Conservation (phyloP, 2,329 filamentous ascomycete species). For the Penicillium concentricum region DNA sequence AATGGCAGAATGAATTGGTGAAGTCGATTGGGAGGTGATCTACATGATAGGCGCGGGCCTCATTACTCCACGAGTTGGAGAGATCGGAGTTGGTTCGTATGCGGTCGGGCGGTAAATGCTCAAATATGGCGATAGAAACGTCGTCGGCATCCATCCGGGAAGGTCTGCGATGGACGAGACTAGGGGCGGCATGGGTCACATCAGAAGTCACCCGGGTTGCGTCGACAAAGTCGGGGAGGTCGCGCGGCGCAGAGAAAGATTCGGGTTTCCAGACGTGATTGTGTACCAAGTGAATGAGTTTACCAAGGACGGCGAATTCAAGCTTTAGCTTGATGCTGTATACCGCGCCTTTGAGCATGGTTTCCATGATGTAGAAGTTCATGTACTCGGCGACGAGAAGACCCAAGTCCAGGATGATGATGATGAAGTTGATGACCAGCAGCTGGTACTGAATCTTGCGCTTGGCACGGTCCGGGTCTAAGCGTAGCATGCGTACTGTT, state of each 20-base stretch:
- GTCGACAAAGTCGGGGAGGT: slow-evolving; percentile 48
- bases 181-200: slow-evolving; percentile 38
- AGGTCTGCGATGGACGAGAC: slow-evolving; percentile 21
- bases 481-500: slow-evolving; percentile 51
- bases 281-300: slow-evolving; percentile 45
- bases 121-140: slow-evolving; percentile 41
- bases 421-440: slow-evolving; percentile 49
- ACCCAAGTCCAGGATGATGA: slow-evolving; percentile 48
- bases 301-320: slow-evolving; percentile 51
- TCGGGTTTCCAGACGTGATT: slow-evolving; percentile 40
- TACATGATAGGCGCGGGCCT: slow-evolving; percentile 26
- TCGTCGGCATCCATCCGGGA: slow-evolving; percentile 38
- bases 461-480: slow-evolving; percentile 44
- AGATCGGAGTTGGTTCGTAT: slow-evolving; percentile 25
- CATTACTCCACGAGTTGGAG: slow-evolving; percentile 32
- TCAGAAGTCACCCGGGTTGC: slow-evolving; percentile 44
- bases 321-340: slow-evolving; percentile 53
- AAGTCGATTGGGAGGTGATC: slow-evolving; percentile 26
- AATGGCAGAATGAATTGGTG: slow-evolving; percentile 16
- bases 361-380: slow-evolving; percentile 48
- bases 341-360: slow-evolving; percentile 47
- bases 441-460: slow-evolving; percentile 51
- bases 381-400: slow-evolving; percentile 46
- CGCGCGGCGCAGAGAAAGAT: slow-evolving; percentile 27
- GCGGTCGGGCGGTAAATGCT: slow-evolving; percentile 26